phyloP scores from a whole-genome alignment of 73 alveolate genomes.

The Tetrahymena elliotti region DNA sequence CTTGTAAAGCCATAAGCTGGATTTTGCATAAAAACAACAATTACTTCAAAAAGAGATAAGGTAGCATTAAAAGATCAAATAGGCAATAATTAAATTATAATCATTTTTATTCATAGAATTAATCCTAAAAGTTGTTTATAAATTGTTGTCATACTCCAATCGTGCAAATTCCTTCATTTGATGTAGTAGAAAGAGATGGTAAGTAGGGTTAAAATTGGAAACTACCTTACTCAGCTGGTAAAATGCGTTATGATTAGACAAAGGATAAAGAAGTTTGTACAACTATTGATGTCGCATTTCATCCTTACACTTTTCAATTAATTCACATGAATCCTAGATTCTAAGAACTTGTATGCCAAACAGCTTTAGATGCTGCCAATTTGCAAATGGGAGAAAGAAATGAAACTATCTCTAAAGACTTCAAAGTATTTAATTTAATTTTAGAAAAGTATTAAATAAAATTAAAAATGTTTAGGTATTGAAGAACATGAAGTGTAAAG shows the following conservation, averaged over 20 bases:
- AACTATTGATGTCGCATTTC: conserved; percentile 86
- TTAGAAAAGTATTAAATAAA: neutral
- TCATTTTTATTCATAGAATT: conserved; percentile 54
- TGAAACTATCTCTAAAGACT: conserved; percentile 87
- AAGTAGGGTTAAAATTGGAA: conserved; percentile 84
- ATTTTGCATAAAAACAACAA: conserved; percentile 75
- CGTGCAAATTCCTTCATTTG: conserved; percentile 73
- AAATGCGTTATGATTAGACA: conserved; percentile 70
- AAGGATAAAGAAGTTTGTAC: conserved; percentile 70
- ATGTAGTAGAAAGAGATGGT: conserved; percentile 48
- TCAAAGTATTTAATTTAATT: conserved; percentile 46
- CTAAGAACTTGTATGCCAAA: conserved; percentile 76
- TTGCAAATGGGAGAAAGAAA: conserved; percentile 71
- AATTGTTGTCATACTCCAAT: conserved; percentile 83
- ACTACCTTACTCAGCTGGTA: conserved; percentile 87
- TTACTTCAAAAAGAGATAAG: conserved; percentile 29
- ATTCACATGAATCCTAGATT: conserved; percentile 45
- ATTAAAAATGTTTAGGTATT: conserved; percentile 4
- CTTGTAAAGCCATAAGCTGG: conserved; percentile 67
- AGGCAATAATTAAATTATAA: conserved; percentile 20
- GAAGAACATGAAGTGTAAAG: conserved; percentile 89
- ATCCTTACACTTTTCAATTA: conserved; percentile 70
- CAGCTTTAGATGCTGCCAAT: conserved; percentile 81
- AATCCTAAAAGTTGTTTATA: conserved; percentile 81
- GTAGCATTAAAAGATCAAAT: neutral